These are phyloP conservation scores for Chytriomyces sp. DNA, from an alignment of 192 early-diverging fungal species.

Conservation along the genomic window DNA sequence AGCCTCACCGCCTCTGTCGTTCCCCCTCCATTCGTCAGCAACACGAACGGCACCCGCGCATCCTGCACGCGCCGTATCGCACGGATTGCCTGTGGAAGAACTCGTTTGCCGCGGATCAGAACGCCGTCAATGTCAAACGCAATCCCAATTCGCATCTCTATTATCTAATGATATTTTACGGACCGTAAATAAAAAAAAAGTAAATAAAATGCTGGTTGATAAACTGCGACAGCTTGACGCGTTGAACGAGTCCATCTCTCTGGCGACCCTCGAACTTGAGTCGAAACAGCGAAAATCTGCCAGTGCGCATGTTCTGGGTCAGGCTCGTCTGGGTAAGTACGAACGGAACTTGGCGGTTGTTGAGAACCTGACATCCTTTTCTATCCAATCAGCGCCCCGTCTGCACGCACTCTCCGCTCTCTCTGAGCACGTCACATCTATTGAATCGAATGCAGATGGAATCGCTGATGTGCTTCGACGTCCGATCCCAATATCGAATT, in stretches of 20 bases:
- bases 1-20: constrained; percentile 6
- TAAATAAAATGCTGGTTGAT: not conserved
- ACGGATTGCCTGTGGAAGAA: constrained; percentile 68
- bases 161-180: not conserved
- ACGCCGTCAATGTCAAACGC: constrained; percentile 79
- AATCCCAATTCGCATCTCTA: constrained; percentile 33
- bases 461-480: too few species aligned
- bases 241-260: not conserved
- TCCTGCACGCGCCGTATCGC: constrained; percentile 73
- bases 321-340: constrained; percentile 2
- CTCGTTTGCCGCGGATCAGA: constrained; percentile 76
- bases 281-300: not conserved
- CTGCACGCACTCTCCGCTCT: too few species aligned
- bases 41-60: constrained; percentile 13
- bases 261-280: not conserved
- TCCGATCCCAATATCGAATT: too few species aligned
- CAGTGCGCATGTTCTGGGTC: not conserved
- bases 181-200: not conserved
- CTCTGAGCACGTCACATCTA: too few species aligned
- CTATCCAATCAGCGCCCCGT: too few species aligned
- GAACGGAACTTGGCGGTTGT: too few species aligned
- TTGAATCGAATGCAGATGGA: too few species aligned
- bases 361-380: too few species aligned
- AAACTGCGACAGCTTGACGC: not conserved
- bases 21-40: constrained; percentile 83